Percentiles rank a stretch among this genome's conserved stretches.
phyloP scores from a whole-genome alignment of 2,329 filamentous ascomycete genomes.

The Fusarium sp. region DNA sequence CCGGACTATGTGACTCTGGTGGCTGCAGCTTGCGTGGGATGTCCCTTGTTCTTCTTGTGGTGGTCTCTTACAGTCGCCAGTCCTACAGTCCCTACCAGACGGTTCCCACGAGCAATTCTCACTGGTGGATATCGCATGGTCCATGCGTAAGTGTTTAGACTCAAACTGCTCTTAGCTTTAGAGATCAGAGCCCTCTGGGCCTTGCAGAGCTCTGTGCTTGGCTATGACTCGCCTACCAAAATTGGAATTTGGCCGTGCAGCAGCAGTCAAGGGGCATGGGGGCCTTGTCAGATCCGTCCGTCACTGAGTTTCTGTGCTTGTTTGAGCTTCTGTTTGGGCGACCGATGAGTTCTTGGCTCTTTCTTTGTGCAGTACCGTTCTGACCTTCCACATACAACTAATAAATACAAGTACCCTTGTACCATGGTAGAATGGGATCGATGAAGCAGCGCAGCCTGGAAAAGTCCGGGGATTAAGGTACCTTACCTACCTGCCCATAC shows the following conservation, averaged over 20 bases:
- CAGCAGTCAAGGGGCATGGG: not conserved
- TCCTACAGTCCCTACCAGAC: not conserved
- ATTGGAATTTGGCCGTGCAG: slow-evolving; percentile 4
- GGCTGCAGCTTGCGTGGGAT: slow-evolving; percentile 17
- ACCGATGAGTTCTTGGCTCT: slow-evolving; percentile 9
- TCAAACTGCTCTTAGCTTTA: slow-evolving; percentile 11
- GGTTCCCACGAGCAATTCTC: slow-evolving; percentile 1
- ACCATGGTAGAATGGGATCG: not conserved
- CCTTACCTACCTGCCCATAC: not conserved
- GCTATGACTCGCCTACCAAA: slow-evolving; percentile 22
- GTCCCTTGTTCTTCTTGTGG: slow-evolving; percentile 9
- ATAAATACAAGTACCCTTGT: not conserved
- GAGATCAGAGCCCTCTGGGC: slow-evolving; percentile 6
- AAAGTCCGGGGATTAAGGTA: not conserved
- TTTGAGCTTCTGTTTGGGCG: slow-evolving; percentile 15
- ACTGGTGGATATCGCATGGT: slow-evolving; percentile 18
- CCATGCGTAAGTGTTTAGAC: slow-evolving; percentile 10
- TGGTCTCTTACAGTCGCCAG: not conserved
- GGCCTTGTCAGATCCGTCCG: not conserved
- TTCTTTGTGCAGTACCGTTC: not conserved
- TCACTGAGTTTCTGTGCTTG: not conserved
- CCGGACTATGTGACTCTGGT: not conserved
- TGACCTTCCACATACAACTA: not conserved
- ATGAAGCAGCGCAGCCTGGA: no score
- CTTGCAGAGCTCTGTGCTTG: not conserved